Percentiles rank a stretch among this genome's conserved stretches.
phyloP scores from a whole-genome alignment of 2,329 filamentous ascomycete genomes.

The Hypoxylon sp. region DNA sequence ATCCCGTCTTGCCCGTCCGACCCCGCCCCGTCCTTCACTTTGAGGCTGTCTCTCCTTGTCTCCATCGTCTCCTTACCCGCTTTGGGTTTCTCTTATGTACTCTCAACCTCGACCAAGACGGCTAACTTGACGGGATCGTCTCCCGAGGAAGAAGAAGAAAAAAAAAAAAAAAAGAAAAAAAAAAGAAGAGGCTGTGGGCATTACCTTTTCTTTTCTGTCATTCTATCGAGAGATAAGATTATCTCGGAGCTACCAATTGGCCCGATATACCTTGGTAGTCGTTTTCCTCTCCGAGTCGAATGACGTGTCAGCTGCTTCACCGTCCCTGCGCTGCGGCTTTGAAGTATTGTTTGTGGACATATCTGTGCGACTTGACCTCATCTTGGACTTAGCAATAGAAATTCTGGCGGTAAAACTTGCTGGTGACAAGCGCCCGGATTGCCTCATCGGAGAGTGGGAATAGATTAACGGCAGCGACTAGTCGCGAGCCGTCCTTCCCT shows the following conservation, averaged over 20 bases:
- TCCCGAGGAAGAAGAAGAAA: no score
- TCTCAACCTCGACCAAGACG: constrained; percentile 27
- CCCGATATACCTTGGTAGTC: constrained; percentile 41
- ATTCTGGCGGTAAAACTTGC: background rate
- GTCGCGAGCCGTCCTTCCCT: background rate
- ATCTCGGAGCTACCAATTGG: constrained; percentile 42
- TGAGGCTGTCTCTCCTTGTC: constrained; percentile 29
- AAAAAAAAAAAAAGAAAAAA: no score
- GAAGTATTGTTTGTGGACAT: constrained; percentile 10
- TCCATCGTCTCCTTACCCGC: background rate
- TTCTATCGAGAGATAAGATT: constrained; percentile 43
- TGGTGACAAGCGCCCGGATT: background rate
- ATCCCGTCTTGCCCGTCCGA: no score
- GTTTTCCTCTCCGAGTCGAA: constrained; percentile 33
- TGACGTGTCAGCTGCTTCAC: constrained; percentile 36
- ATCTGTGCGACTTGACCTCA: background rate
- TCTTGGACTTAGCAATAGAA: background rate
- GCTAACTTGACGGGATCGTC: constrained; percentile 30
- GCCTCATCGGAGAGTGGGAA: background rate
- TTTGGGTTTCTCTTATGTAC: constrained; percentile 33
- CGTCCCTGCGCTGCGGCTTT: constrained; percentile 8
- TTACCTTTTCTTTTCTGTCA: constrained; percentile 46
- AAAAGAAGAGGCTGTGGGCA: constrained; percentile 27
- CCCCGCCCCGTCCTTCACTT: constrained; percentile 12
- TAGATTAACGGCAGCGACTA: background rate